phyloP scores from a whole-genome alignment of 2,329 filamentous ascomycete genomes.

The Hirsutella minnesotensis region DNA sequence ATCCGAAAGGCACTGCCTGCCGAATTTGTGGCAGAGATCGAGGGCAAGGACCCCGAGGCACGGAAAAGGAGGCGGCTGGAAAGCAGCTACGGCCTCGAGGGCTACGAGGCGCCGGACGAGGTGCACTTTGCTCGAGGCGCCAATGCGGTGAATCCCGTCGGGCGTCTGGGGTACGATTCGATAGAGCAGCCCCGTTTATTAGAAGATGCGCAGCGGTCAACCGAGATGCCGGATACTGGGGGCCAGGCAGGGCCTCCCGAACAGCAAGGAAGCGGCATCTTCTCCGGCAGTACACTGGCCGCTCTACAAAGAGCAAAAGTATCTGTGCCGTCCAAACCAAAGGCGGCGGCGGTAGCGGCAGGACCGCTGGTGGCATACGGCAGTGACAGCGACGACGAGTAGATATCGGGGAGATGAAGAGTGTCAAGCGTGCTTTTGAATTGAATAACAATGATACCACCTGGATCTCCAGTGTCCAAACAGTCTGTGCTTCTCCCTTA shows the following conservation, averaged over 20 bases:
- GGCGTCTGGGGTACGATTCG: constrained; percentile 47
- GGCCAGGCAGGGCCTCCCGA: constrained; percentile 21
- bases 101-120: constrained; percentile 88
- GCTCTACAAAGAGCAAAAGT: constrained; percentile 54
- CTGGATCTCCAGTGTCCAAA: background rate
- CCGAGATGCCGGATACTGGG: constrained; percentile 17
- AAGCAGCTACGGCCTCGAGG: constrained; percentile 75
- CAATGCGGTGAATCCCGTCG: constrained; percentile 49
- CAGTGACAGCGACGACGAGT: constrained; percentile 69
- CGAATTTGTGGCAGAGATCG: constrained; percentile 85
- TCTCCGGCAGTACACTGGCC: constrained; percentile 71
- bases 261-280: constrained; percentile 47
- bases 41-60: constrained; percentile 79
- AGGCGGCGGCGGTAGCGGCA: constrained; percentile 37
- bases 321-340: constrained; percentile 40
- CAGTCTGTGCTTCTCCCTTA: constrained; percentile 21
- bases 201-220: constrained; percentile 39
- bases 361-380: constrained; percentile 81
- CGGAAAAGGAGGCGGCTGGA: constrained; percentile 83
- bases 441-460: constrained; percentile 19
- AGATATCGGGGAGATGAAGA: constrained; percentile 14
- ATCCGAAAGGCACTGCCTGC: constrained; percentile 78
- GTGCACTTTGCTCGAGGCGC: constrained; percentile 81
- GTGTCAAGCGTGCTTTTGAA: constrained; percentile 6
- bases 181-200: constrained; percentile 52